Evolutionary conservation across 768 basidiomycete genomes (phyloP).

Genomic region (Naganishia randhawae): DNA sequence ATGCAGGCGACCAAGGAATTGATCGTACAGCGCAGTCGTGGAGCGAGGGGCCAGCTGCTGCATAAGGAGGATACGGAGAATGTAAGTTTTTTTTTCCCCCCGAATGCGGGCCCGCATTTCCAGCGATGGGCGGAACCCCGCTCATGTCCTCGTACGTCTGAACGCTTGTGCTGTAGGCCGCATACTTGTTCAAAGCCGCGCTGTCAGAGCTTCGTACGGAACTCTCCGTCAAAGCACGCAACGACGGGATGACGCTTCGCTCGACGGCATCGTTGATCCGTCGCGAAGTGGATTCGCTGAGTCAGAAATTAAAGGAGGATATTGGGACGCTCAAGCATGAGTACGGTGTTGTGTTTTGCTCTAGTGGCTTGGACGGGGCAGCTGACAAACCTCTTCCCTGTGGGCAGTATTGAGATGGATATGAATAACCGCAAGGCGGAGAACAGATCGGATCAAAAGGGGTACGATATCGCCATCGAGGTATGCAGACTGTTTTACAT

Average conservation of each 20-base stretch:
- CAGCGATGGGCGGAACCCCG: too few species aligned
- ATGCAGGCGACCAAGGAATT: conserved; percentile 50
- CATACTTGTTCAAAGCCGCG: conserved; percentile 90
- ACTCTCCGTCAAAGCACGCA: conserved; percentile 72
- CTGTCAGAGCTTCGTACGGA: conserved; percentile 84
- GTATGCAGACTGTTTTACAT: conserved; percentile 31
- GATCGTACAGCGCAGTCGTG: conserved; percentile 42
- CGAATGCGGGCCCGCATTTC: not conserved
- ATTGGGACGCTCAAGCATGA: conserved; percentile 84
- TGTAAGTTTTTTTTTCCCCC: conserved; percentile 36
- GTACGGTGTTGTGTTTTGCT: conserved; percentile 56
- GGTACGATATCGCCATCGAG: conserved; percentile 71
- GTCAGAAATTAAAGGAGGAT: conserved; percentile 91
- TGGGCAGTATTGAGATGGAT: conserved; percentile 84
- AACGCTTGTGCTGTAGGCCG: conserved; percentile 61
- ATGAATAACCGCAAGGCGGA: conserved; percentile 91
- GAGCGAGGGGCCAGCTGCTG: conserved; percentile 43
- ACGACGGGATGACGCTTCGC: conserved; percentile 78
- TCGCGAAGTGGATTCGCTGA: conserved; percentile 77
- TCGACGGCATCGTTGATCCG: conserved; percentile 70
- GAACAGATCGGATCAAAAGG: conserved; percentile 74
- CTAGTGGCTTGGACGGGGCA: not conserved
- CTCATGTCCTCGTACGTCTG: too few species aligned
- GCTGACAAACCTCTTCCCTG: not conserved
- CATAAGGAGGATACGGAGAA: conserved; percentile 54